phyloP scores from a whole-genome alignment of 2,329 filamentous ascomycete species.

The Orbilia javanica region DNA sequence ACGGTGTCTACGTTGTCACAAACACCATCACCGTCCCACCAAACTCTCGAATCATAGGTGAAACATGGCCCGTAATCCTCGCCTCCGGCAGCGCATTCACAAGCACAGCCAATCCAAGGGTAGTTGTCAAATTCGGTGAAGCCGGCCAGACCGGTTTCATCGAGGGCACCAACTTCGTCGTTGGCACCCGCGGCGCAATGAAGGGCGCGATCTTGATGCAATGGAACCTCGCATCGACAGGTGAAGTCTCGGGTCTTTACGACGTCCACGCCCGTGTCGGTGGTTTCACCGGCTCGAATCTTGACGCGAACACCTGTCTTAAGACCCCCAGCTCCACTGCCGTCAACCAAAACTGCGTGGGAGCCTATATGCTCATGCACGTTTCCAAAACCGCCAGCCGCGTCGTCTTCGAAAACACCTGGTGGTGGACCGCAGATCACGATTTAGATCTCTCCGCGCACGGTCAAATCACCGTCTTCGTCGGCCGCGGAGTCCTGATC shows the following conservation, averaged over 20 bases:
- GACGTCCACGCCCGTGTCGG: slow-evolving; percentile 94
- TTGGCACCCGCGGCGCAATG: slow-evolving; percentile 68
- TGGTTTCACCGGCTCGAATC: slow-evolving; percentile 70
- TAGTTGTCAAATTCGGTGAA: slow-evolving; percentile 70
- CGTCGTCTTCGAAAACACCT: slow-evolving; percentile 70
- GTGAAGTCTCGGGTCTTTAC: slow-evolving; percentile 73
- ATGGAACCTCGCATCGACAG: slow-evolving; percentile 73
- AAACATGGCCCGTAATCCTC: slow-evolving; percentile 70
- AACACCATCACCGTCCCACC: slow-evolving; percentile 68
- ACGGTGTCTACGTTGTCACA: slow-evolving; percentile 67
- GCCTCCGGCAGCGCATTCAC: slow-evolving; percentile 68
- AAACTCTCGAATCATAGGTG: slow-evolving; percentile 70
- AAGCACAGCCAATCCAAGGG: slow-evolving; percentile 66
- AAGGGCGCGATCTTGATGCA: slow-evolving; percentile 78
- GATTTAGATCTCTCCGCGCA: slow-evolving; percentile 67
- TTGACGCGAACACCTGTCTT: slow-evolving; percentile 66
- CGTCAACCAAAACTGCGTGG: slow-evolving; percentile 64
- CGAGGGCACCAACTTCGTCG: slow-evolving; percentile 70
- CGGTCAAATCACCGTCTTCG: slow-evolving; percentile 66
- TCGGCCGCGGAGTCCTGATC: slow-evolving; percentile 68
- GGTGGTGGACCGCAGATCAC: slow-evolving; percentile 71
- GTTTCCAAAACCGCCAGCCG: slow-evolving; percentile 63
- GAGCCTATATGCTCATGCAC: slow-evolving; percentile 66
- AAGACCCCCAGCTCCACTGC: slow-evolving; percentile 65
- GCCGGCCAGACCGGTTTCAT: slow-evolving; percentile 69